Evolutionary conservation across 768 basidiomycete genomes (phyloP), one percentile per base, ranked within the genome.

Genomic region (Suillus ampliporus): DNA sequence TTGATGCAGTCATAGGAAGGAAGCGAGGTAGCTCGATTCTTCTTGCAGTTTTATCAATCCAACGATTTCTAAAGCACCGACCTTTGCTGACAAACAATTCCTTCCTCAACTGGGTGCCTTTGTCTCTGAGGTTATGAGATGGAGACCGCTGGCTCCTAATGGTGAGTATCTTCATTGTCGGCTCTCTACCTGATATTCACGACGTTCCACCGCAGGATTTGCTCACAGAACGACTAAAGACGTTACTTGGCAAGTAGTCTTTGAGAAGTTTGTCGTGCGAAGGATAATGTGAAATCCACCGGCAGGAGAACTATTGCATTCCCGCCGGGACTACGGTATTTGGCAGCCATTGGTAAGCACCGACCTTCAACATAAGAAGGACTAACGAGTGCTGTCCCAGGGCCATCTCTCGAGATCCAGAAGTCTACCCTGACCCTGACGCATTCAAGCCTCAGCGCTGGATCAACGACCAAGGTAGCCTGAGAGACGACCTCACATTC

Each of bases 81-180:
- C 68, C 1, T 75, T 77, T 38, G 70, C 65, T 1, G 77, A 78
- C 59, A 44, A 61, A 47, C 67, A 71, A 5, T n/a, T 53, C 14
- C 65, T 78, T 4, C 70, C 73, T 5, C 71, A 71, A 23, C 67
- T 76, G 2, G 62, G 63, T 6, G 76, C 77, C 0, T 77, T 76
- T 57, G 62, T 74, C 17, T 65, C 70, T 34, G 77, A 78, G 63
- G 57, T 65, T 0, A 71, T 70, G 64, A 62, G 77, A 11, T 76
- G 76, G 75, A 58, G 77, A 21, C 71, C 75, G 1, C 65, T 74
- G 9, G 66, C 60, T 8, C 50, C 69, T 2, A 44, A 58, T 53
- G 73, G 74, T 64, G 21, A 57, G 58, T 9, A 31, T 34, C 28
- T 23, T 44, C 17, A 31, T 11, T 37, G 28, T 37, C 28, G 13